Base-by-base conservation (phyloP, 2,329 filamentous ascomycete species). In the Penicillium sp. region DNA sequence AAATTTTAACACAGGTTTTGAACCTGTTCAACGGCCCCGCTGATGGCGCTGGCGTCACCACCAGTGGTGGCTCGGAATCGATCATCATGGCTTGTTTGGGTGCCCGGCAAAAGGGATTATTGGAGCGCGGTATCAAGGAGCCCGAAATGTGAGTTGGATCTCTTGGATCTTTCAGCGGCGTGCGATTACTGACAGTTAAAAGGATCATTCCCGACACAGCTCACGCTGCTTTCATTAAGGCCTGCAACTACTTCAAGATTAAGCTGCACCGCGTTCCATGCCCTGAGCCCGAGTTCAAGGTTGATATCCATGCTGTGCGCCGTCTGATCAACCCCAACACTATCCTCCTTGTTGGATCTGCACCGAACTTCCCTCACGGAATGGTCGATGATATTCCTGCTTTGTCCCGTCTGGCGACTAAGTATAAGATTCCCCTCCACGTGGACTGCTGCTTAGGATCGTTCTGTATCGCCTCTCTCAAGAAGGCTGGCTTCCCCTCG, bases 381-480 rank as follows among this genome's bases (percentile, higher is more conserved):
- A 96, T 99, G 71, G 95, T 99, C 63, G 95, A 99, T 75, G 92
- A 98, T 74, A 97, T 99, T 66, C 79, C 89, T 0, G 84, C 86
- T 1, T 86, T 99, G 43, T 96, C 93, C 54, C 89, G 87, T 58
- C 84, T 99, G 5, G 95, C 95, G 0, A 71, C 89, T 33, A 87
- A 87, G 70, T 88, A 90, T 71, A 89, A 88, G 70, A 80, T 97
- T 24, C 93, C 92, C 19, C 85, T 99, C 11, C 95, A 99, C 73
- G 93, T 99, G 50, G 95, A 99, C 79, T 98, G 95, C 84, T 99
- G 95, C 72, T 84, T 99, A 19, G 95, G 95, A 39, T 97, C 92
- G 3, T 98, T 99, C 81, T 82, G 99, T 47, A 86, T 99, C 45
- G 92, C 95, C 1, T 91, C 93, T 79, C 88, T 99, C 44, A 88